Evolutionary conservation across 2,329 filamentous ascomycete species (phyloP).

Genomic region (Cordyceps cateniannulata): DNA sequence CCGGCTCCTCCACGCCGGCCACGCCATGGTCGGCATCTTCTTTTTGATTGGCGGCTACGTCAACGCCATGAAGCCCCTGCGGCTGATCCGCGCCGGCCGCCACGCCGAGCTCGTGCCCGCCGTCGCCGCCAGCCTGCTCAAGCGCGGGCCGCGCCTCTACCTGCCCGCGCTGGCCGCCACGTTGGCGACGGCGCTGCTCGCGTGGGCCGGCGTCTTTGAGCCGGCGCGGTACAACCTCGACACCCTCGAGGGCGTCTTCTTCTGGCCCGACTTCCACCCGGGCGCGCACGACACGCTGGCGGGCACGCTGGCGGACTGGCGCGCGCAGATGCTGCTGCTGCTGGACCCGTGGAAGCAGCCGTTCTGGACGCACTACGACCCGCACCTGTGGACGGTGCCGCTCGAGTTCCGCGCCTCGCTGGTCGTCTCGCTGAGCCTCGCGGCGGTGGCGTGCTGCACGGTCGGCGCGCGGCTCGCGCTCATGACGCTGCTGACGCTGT

Average conservation of each 20-base stretch:
- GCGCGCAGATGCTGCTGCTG: not conserved
- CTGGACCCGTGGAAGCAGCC: not conserved
- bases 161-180: conserved; percentile 1
- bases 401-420: conserved; percentile 11
- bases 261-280: conserved; percentile 7
- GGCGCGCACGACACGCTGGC: not conserved
- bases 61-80: conserved; percentile 4
- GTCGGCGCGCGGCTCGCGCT: not conserved
- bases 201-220: conserved; percentile 2
- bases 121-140: not conserved
- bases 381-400: conserved; percentile 11
- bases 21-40: conserved; percentile 15
- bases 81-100: not conserved
- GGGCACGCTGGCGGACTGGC: not conserved
- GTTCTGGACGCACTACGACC: conserved; percentile 4
- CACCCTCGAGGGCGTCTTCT: not conserved
- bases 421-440: not conserved
- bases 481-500: not conserved
- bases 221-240: not conserved
- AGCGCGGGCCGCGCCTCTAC: not conserved
- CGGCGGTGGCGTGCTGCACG: not conserved
- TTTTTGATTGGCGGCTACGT: conserved; percentile 15
- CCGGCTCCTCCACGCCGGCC: conserved; percentile 9
- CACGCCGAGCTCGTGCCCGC: not conserved
- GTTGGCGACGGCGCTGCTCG: not conserved